phyloP scores from a whole-genome alignment of 2,329 filamentous ascomycete species.

The Aspergillus chevalieri region DNA sequence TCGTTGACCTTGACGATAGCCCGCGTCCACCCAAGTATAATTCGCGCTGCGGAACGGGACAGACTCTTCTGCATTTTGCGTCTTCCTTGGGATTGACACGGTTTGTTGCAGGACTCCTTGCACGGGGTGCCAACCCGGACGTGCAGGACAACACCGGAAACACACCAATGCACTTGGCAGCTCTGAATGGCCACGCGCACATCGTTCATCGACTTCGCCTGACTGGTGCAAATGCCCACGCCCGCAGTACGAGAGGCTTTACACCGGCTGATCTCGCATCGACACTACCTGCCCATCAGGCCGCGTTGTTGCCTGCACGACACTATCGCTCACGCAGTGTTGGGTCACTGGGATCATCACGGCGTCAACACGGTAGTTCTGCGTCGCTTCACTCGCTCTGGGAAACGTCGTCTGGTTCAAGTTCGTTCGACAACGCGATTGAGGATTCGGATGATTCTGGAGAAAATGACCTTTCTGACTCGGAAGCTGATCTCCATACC shows the following conservation, averaged over 20 bases:
- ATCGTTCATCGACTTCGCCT: conserved; percentile 71
- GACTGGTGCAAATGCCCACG: conserved; percentile 64
- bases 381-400: conserved; percentile 62
- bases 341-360: conserved; percentile 48
- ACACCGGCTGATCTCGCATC: conserved; percentile 65
- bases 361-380: conserved; percentile 56
- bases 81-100: conserved; percentile 68
- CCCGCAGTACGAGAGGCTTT: conserved; percentile 64
- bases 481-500: conserved; percentile 15
- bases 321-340: conserved; percentile 62
- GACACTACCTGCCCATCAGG: conserved; percentile 58
- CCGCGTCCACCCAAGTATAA: conserved; percentile 63
- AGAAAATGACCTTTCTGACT: conserved; percentile 15
- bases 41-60: conserved; percentile 58
- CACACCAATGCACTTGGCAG: conserved; percentile 74
- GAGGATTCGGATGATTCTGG: conserved; percentile 34
- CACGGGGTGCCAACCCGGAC: conserved; percentile 70
- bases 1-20: conserved; percentile 72
- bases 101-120: conserved; percentile 70
- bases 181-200: conserved; percentile 67
- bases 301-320: conserved; percentile 56
- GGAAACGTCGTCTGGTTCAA: conserved; percentile 49
- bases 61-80: conserved; percentile 75
- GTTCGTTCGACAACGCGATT: conserved; percentile 40
- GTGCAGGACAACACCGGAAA: conserved; percentile 71